Conservation (phyloP, 2,329 filamentous ascomycete genomes). For the Xylariomycetidae sp. region DNA sequence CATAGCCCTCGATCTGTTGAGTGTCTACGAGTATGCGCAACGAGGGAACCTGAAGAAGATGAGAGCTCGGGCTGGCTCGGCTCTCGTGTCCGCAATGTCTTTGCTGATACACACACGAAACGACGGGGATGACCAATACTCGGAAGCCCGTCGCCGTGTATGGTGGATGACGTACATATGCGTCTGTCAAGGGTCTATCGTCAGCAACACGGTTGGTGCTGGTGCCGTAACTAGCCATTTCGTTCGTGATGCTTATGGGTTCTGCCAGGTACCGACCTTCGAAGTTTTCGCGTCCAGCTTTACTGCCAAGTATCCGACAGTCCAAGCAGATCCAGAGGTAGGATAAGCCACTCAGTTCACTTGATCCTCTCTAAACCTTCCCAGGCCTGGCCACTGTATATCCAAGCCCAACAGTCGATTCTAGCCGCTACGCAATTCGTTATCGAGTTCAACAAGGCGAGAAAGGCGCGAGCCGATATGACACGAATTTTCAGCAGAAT, state of each 20-base stretch:
- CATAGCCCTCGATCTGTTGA: conserved; percentile 41
- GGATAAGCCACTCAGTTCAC: too few species aligned
- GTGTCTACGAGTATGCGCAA: conserved; percentile 48
- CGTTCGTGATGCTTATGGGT: conserved; percentile 5
- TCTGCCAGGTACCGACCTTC: conserved; percentile 34
- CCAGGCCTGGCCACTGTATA: conserved; percentile 36
- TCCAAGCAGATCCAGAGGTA: conserved; percentile 36
- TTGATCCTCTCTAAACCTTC: too few species aligned
- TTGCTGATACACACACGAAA: conserved; percentile 35
- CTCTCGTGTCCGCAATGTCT: conserved; percentile 39
- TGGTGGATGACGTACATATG: conserved; percentile 53
- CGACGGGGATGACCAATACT: conserved; percentile 32
- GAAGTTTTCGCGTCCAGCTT: conserved; percentile 37
- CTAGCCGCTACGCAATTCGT: conserved; percentile 41
- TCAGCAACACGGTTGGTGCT: conserved; percentile 39
- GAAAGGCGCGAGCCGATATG: conserved; percentile 33
- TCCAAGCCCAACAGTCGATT: conserved; percentile 43
- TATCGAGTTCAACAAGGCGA: conserved; percentile 38
- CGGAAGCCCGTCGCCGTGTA: conserved; percentile 39
- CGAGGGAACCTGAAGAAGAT: conserved; percentile 48
- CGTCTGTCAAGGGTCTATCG: conserved; percentile 44
- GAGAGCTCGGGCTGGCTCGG: conserved; percentile 40
- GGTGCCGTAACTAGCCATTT: conserved; percentile 1
- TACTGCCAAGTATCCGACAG: conserved; percentile 36
- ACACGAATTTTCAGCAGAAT: conserved; percentile 34